These are phyloP conservation scores for Coelastrella sp. DNA, from an alignment of 139 green algal genomes.

Conservation along the genomic window DNA sequence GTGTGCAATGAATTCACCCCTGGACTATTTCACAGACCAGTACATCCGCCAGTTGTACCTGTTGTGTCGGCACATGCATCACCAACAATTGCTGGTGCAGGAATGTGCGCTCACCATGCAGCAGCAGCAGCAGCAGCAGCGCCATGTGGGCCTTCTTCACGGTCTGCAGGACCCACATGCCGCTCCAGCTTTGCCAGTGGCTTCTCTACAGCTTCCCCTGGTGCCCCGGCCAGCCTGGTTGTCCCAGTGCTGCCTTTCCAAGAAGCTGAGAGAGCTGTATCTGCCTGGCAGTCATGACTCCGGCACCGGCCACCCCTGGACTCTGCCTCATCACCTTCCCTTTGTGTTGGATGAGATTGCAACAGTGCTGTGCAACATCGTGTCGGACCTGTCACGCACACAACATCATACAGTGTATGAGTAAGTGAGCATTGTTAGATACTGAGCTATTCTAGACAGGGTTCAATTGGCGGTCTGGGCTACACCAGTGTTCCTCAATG, in stretches of 20 bases:
- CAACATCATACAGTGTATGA: conserved; percentile 36
- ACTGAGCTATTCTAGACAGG: neutral
- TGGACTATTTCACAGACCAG: too few relatives aligned
- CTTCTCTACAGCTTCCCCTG: neutral
- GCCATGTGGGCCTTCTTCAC: neutral
- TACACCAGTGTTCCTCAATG: too few relatives aligned
- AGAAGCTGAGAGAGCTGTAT: conserved; percentile 14
- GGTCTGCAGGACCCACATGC: neutral
- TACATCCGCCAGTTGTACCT: too few relatives aligned
- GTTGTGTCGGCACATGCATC: neutral
- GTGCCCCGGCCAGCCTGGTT: conserved; percentile 11
- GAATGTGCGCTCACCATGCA: neutral
- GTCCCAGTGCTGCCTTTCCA: conserved; percentile 3
- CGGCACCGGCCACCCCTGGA: conserved; percentile 34
- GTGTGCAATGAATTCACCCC: too few relatives aligned
- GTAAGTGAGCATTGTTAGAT: neutral
- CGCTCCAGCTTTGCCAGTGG: neutral
- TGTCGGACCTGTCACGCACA: conserved; percentile 37
- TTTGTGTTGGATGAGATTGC: conserved; percentile 31
- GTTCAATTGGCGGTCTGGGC: too few relatives aligned
- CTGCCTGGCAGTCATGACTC: conserved; percentile 45
- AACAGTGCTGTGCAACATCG: conserved; percentile 15
- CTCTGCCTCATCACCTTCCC: conserved; percentile 6
- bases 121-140: neutral
- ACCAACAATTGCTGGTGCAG: neutral